A percentile compares a stretch with the other conserved stretches of the same genome.
phyloP scores from a whole-genome alignment of 164 flowering plant species.

The Aristolochia fimbriata region DNA sequence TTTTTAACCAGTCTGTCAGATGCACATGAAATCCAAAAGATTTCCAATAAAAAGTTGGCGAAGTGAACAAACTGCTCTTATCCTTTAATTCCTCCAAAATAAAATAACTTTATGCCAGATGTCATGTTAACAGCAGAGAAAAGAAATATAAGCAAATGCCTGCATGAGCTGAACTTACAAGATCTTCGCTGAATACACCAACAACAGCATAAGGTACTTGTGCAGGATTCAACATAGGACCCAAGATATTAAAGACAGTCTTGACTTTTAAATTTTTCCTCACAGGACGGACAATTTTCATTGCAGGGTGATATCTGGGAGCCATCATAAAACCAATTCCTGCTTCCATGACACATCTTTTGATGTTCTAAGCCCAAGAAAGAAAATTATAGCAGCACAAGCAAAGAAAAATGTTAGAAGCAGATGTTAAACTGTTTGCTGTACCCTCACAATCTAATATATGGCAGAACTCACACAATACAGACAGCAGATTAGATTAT shows the following conservation, averaged over 20 bases:
- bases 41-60: too few relatives aligned
- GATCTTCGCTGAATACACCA: constrained; percentile 68
- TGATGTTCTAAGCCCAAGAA: constrained; percentile 44
- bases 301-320: constrained; percentile 86
- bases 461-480: too few relatives aligned
- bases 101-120: too few relatives aligned
- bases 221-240: constrained; percentile 93
- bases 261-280: constrained; percentile 81
- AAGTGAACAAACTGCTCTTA: too few relatives aligned
- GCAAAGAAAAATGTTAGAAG: too few relatives aligned
- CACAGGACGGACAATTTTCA: constrained; percentile 84
- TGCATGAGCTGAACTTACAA: constrained; percentile 32
- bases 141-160: too few relatives aligned
- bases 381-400: background rate
- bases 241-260: constrained; percentile 86
- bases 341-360: constrained; percentile 55
- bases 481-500: too few relatives aligned
- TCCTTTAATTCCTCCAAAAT: too few relatives aligned
- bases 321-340: constrained; percentile 98
- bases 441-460: background rate
- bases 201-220: constrained; percentile 79
- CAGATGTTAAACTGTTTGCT: too few relatives aligned
- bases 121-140: too few relatives aligned
- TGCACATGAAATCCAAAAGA: too few relatives aligned
- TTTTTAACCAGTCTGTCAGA: too few relatives aligned